Base-by-base conservation (phyloP, 305 asterid genomes). In the Galium porrigens region DNA sequence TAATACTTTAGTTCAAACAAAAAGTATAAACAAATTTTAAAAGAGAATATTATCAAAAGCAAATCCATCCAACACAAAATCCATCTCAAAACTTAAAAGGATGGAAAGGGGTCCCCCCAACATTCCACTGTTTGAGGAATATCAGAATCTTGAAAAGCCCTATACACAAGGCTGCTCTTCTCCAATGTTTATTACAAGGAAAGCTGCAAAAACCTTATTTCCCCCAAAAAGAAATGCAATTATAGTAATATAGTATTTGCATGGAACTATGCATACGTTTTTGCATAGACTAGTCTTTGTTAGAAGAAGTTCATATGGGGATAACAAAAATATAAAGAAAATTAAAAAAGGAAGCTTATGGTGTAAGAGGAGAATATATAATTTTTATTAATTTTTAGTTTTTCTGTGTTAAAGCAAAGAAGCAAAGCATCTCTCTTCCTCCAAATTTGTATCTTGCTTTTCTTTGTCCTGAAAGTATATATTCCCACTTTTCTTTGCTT, bases 401-500 rank as follows among this genome's bases (percentile, higher is more conserved):
- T 9, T 46, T 52, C 65, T 61, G 12, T 44, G 58, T 51, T 63
- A 80, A 81, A 79, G 86, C 66, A 70, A 76, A 63, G 88, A 90
- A 86, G 96, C 89, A 86, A 88, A 80, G 95, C 85, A 86, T 88
- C 81, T 80, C 80, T 59, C 68, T 77, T 73, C 64, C 67, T 68
- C 76, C 77, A 74, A 79, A 70, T 72, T 8, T 64, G 59, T 64
- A 66, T 61, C 62, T 78, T 78, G 81, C 84, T 81, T 85, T 85
- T 78, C 77, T 71, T 27, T 1, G 37, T 14, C 33, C 80, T 81
- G 84, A 67, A 81, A 76, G 87, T 72, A 58, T 32, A 58, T 58
- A 78, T 82, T 74, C 82, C 75, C 70, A 46, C 81, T 78, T 86
- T 80, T 64, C 96, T 91, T 86, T 79, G 89, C 96, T 89, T 91